phyloP scores from a whole-genome alignment of 495 filamentous ascomycete genomes.

The Endocarpon pusillum region DNA sequence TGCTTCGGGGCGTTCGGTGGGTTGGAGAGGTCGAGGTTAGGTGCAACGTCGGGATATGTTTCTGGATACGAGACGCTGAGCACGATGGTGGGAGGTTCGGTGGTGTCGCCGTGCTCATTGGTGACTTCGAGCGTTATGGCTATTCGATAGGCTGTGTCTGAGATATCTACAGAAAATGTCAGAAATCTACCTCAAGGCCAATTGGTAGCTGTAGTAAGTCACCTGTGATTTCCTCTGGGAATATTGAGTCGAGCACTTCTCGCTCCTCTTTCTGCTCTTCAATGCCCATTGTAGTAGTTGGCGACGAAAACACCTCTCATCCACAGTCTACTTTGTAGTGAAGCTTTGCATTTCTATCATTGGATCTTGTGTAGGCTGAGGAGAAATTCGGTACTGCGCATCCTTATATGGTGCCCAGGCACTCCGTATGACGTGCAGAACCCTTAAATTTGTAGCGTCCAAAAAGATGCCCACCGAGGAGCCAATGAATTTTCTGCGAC shows the following conservation, averaged over 20 bases:
- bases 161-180: constrained; percentile 42
- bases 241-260: constrained; percentile 94
- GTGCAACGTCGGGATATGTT: constrained; percentile 73
- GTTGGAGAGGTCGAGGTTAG: constrained; percentile 55
- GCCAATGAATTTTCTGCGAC: too few species aligned
- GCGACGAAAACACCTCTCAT: too few species aligned
- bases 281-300: constrained; percentile 51
- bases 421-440: too few species aligned
- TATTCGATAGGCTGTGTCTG: constrained; percentile 71
- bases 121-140: constrained; percentile 59
- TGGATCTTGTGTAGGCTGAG: too few species aligned
- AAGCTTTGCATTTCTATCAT: too few species aligned
- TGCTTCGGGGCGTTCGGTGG: constrained; percentile 52
- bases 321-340: too few species aligned
- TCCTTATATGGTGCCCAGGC: too few species aligned
- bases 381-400: too few species aligned
- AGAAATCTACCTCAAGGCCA: background rate
- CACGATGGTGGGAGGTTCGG: constrained; percentile 36
- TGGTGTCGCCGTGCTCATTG: constrained; percentile 38
- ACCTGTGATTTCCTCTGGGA: constrained; percentile 95
- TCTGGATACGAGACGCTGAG: constrained; percentile 74
- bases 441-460: too few species aligned
- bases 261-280: constrained; percentile 94
- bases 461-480: too few species aligned
- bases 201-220: background rate